These are phyloP conservation scores for Quercus lobata DNA, from an alignment of 331 rosid genomes.

Conservation along the genomic window DNA sequence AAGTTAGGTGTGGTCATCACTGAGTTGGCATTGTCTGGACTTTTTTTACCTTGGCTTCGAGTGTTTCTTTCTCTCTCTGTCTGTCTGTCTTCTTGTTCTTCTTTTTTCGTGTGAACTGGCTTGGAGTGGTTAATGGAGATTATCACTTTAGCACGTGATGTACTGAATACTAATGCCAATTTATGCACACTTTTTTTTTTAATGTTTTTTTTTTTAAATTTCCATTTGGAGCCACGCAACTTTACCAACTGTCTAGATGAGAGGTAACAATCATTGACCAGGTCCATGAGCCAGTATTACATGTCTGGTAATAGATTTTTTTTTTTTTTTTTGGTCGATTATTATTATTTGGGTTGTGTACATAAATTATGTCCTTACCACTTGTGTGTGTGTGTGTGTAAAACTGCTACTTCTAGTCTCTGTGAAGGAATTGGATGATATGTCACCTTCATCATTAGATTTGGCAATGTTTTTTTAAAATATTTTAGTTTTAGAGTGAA, in stretches of 20 bases:
- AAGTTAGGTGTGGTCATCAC: too few species aligned
- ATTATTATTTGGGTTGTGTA: too few species aligned
- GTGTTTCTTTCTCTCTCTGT: not conserved
- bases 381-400: too few species aligned
- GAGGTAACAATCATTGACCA: too few species aligned
- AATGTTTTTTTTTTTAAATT: not conserved
- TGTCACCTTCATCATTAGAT: not conserved
- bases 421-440: not conserved
- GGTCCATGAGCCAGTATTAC: too few species aligned
- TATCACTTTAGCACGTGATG: not conserved
- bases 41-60: not conserved
- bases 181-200: not conserved
- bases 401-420: too few species aligned
- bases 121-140: not conserved
- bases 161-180: not conserved
- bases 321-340: too few species aligned
- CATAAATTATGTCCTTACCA: too few species aligned
- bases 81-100: not conserved
- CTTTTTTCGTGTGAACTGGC: not conserved
- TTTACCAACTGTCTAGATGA: too few species aligned
- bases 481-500: too few species aligned
- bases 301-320: too few species aligned
- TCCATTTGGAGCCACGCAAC: not conserved
- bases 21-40: not conserved
- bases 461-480: not conserved